Base-by-base conservation (phyloP, 2,329 filamentous ascomycete genomes). In the Huntiella abstrusa region DNA sequence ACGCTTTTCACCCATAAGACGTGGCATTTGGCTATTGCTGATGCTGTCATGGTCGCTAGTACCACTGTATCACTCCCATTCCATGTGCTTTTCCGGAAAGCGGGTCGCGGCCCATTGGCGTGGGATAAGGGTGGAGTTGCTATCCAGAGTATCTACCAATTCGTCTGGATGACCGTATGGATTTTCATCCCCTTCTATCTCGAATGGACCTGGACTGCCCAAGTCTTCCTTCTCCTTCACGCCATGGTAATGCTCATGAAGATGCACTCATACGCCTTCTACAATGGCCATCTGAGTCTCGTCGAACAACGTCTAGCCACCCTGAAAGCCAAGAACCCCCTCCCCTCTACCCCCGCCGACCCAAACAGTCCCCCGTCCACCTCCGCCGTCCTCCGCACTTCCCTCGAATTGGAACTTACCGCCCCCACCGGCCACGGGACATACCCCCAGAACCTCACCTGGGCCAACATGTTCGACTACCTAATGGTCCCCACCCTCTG, bases 241-340 rank as follows among this genome's bases (percentile, higher is more conserved):
- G 80, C 86, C 38, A 76, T 98, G 62, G 80, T 84, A 5, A 70
- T 98, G 15, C 76, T 95, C 43, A 98, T 98, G 91, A 98, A 98
- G 68, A 91, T 96, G 77, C 91, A 98, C 61, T 95, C 87, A 4
- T 98, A 94, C 58, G 83, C 85, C 17, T 98, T 96, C 61, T 98
- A 98, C 66, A 96, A 95, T 56, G 91, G 91, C 8, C 91, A 98
- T 60, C 69, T 98, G 12, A 83, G 81, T 54, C 84, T 91, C 60
- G 92, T 85, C 0, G 75, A 92, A 60, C 78, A 80, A 57, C 79
- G 85, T 8, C 69, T 98, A 10, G 75, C 73, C 47, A 76, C 76
- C 36, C 77, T 98, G 33, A 28, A 28, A 28, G 22, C 22, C 22
- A 91, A 98, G 60, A 64, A 73, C 48, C 85, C 86, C 2, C 73